phyloP scores from a whole-genome alignment of 73 alveolate genomes.

The Paramecium tetraurelia region DNA sequence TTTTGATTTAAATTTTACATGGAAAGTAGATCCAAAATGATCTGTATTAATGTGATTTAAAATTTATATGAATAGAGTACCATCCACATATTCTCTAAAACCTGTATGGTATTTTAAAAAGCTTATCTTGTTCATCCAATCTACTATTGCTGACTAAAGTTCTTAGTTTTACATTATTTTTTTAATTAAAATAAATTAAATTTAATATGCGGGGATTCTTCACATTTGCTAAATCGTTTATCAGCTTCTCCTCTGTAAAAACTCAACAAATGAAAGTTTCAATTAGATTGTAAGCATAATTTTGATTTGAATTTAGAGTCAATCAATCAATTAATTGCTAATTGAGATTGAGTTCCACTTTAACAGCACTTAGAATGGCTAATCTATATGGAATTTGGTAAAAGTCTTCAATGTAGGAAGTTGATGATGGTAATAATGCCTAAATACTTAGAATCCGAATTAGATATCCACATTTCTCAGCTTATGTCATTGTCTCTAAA shows the following conservation, averaged over 20 bases:
- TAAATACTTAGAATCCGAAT: neutral
- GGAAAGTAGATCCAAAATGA: slow-evolving; percentile 10
- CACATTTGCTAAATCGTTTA: neutral
- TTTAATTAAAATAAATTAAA: neutral
- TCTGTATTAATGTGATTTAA: slow-evolving; percentile 16
- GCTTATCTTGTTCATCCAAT: slow-evolving; percentile 8
- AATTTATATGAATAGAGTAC: neutral
- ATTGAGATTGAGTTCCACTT: slow-evolving; percentile 19
- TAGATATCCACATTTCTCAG: neutral
- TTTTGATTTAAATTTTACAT: neutral
- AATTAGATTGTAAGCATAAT: neutral
- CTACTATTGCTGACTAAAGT: neutral
- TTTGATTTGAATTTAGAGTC: neutral
- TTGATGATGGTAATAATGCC: neutral
- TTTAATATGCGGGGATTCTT: slow-evolving; percentile 29
- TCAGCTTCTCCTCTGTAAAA: neutral
- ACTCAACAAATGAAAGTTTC: neutral
- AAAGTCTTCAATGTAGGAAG: neutral
- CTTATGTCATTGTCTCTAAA: neutral
- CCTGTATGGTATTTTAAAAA: neutral
- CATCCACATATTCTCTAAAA: neutral
- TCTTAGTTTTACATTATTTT: neutral
- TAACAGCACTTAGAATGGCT: neutral
- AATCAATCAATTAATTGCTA: neutral
- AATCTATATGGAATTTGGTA: neutral